Evolutionary conservation across 108 stramenopile species (phyloP).

Genomic region (Bacterosira constricta): DNA sequence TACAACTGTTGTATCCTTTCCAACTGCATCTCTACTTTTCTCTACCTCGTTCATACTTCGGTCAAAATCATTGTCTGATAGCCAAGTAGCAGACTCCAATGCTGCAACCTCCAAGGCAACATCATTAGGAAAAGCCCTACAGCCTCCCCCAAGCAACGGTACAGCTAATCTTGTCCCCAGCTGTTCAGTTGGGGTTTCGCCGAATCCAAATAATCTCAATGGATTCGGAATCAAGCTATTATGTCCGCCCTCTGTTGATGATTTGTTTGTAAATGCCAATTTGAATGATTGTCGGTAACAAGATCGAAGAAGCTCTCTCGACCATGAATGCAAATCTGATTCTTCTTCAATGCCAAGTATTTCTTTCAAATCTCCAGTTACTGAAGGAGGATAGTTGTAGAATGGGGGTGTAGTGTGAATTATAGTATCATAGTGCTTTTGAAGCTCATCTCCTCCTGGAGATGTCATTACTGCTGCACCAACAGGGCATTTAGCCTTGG

Average conservation of each 20-base stretch:
- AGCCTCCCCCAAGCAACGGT: conserved; percentile 76
- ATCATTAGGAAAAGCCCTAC: conserved; percentile 65
- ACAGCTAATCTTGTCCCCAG: conserved; percentile 46
- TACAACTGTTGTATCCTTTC: conserved; percentile 7
- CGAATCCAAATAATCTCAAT: not conserved
- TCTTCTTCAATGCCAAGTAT: conserved; percentile 3
- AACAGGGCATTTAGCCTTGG: conserved; percentile 47
- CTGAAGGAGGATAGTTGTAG: conserved; percentile 47
- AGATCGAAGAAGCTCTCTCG: conserved; percentile 32
- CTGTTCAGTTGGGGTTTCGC: not conserved
- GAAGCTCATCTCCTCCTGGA: conserved; percentile 31
- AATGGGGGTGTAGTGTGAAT: conserved; percentile 78
- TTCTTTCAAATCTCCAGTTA: conserved; percentile 17
- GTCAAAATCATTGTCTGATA: not conserved
- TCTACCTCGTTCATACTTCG: not conserved
- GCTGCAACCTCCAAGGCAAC: conserved; percentile 62
- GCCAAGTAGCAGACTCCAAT: conserved; percentile 21
- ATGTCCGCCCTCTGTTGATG: no score
- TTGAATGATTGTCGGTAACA: conserved; percentile 28
- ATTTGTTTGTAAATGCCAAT: conserved; percentile 49
- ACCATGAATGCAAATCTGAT: conserved; percentile 22
- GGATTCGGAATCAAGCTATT: not conserved
- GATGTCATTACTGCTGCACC: conserved; percentile 59
- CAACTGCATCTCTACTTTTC: not conserved
- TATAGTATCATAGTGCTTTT: conserved; percentile 47